Conservation (phyloP, 306 rosid genomes). For the Astragalus glycyphyllos region DNA sequence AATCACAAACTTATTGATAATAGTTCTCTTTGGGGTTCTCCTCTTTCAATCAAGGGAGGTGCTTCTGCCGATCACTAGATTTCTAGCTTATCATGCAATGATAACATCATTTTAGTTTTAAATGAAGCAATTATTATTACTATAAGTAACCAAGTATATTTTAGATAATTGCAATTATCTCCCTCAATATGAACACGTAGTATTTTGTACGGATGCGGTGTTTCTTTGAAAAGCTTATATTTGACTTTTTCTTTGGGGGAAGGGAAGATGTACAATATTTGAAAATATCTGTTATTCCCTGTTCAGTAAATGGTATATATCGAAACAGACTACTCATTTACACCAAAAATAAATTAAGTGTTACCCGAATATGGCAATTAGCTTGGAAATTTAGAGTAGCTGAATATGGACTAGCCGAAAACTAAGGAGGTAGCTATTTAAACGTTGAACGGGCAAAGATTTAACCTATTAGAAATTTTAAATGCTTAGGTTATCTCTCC, state of each 20-base stretch:
- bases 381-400: too few relatives aligned
- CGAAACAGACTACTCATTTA: background rate
- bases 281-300: background rate
- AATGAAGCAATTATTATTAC: slow-evolving; percentile 34
- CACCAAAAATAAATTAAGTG: too few relatives aligned
- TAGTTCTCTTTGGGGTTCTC: slow-evolving; percentile 48
- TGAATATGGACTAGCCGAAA: too few relatives aligned
- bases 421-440: too few relatives aligned
- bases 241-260: background rate
- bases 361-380: too few relatives aligned
- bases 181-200: slow-evolving; percentile 4
- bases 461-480: too few relatives aligned
- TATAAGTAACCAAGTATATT: background rate
- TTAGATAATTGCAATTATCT: slow-evolving; percentile 32
- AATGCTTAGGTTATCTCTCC: too few relatives aligned
- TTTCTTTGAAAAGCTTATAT: background rate
- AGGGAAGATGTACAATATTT: background rate
- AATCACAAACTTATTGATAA: slow-evolving; percentile 50
- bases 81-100: slow-evolving; percentile 23
- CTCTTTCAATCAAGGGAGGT: slow-evolving; percentile 76
- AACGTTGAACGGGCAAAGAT: too few relatives aligned
- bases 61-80: slow-evolving; percentile 53
- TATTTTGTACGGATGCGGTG: background rate
- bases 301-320: background rate
- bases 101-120: slow-evolving; percentile 15